These are phyloP conservation scores for Mesotaenium endlicherianum DNA, from an alignment of 139 green algal species.

Conservation along the genomic window DNA sequence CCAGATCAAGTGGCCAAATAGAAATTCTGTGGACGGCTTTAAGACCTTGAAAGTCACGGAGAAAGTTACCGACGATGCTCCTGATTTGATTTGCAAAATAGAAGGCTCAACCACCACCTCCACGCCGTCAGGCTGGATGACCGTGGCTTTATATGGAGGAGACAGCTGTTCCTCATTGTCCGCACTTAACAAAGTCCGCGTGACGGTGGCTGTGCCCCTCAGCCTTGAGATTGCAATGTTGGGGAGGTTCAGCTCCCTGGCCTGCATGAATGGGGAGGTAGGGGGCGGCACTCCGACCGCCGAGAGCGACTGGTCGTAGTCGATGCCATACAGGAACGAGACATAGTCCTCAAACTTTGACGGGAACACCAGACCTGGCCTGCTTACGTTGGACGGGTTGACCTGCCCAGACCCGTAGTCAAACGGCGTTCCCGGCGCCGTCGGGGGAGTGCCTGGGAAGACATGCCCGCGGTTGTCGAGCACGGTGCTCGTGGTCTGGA, in stretches of 20 bases:
- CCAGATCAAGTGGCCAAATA: neutral
- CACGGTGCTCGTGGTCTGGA: constrained; percentile 13
- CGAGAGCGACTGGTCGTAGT: neutral
- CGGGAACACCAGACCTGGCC: constrained; percentile 13
- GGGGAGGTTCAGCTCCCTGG: constrained; percentile 1
- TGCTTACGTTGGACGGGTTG: neutral
- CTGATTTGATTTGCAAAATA: neutral
- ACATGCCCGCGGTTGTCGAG: neutral
- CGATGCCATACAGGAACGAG: constrained; percentile 8
- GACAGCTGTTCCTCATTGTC: neutral
- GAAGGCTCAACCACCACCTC: constrained; percentile 4
- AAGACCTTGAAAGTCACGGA: neutral
- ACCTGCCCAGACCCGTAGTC: constrained; percentile 19
- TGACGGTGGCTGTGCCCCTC: neutral
- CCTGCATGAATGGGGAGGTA: neutral
- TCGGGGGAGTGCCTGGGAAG: neutral
- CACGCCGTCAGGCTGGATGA: neutral
- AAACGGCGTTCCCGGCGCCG: neutral
- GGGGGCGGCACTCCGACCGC: neutral
- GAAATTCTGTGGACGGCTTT: neutral
- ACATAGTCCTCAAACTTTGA: constrained; percentile 23
- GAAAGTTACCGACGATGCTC: neutral
- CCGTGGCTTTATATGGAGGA: neutral
- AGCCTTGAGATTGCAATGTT: constrained; percentile 13
- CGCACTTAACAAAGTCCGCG: neutral